Evolutionary conservation across 2,329 filamentous ascomycete species (phyloP), one percentile per base, ranked within the genome.

Genomic region (Paracamarosporium sp.): DNA sequence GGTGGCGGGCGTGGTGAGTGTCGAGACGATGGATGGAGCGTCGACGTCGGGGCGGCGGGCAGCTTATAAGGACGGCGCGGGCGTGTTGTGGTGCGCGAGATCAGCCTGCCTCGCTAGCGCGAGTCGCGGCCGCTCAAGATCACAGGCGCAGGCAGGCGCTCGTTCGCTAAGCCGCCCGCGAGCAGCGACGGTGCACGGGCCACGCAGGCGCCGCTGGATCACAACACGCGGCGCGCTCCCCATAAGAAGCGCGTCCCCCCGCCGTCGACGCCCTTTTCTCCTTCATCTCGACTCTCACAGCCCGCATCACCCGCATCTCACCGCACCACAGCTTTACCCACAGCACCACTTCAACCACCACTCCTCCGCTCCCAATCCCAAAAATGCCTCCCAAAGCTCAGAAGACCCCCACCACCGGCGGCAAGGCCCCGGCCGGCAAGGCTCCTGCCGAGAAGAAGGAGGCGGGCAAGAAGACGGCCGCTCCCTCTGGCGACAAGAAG

Each of bases 391-490:
- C 95, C 79, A 98, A 98, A 87, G 94, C 33, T 50, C 91, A 96
- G 85, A 98, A 98, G 92, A 97, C 97, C 88, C 93, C 94, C 83
- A 86, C 84, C 82, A 89, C 87, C 78, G 94, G 91, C 85, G 88
- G 92, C 84, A 98, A 98, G 92, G 94, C 94, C 73, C 88, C 89
- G 67, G 89, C 88, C 75, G 86, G 86, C 76, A 90, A 90, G 81
- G 87, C 88, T 45, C 93, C 94, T 60, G 91, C 90, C 78, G 93
- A 97, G 89, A 97, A 97, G 91, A 97, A 98, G 90, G 94, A 98
- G 84, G 95, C 94, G 67, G 95, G 94, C 86, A 99, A 99, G 92
- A 99, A 98, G 91, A 98, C 95, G 48, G 83, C 87, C 70, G 92
- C 94, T 60, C 88, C 93, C 62, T 88, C 92, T 78, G 95, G 95